Evolutionary conservation across 78 protist species (phyloP), one percentile per base, ranked within the genome.

Genomic region (Dictyostelium purpureum): DNA sequence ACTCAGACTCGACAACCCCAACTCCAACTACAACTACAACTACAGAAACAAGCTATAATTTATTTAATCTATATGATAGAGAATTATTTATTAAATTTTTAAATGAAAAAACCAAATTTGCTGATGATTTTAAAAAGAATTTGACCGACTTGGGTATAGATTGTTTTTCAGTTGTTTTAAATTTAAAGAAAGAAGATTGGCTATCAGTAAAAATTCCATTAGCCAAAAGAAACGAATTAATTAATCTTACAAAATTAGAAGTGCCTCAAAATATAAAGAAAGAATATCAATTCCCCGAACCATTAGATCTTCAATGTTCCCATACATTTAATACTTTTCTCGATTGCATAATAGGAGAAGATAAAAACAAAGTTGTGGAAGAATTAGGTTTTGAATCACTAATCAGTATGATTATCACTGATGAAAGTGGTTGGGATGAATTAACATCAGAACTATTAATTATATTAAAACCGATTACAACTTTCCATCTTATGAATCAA

Each of bases 111-210:
- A 69, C 56, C 21, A 69, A 69, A 69, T 24, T 69, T 38, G 40
- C 47, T 31, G 35, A 6, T n/a, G 76, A 69, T 3, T 40, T 69
- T 69, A 69, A 40, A 40, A 31, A 69, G 2, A 69, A 69, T 69
- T 11, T 69, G 10, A 38, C 21, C 18, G 76, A 42, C 16, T 40
- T 69, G 26, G 76, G 76, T 40, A 69, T 69, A 6, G 76, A 69
- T 69, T 69, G 76, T 69, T 69, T n/a, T 40, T 69, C 76, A 24
- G 76, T 69, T 38, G 76, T 69, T 11, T 42, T 69, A 40, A 69
- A 69, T 69, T 69, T 69, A 21, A 69, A 69, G 40, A 69, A 69
- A 69, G 76, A 69, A 69, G 76, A 69, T 40, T 69, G 76, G 76
- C 35, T 31, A n/a, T 69, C 76, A 38, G 18, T 69, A n/a, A 69